Percentiles rank a stretch among this genome's conserved stretches.
Evolutionary conservation across 352 stramenopile genomes (phyloP).

Genomic region (Pythium vanterpoolii): DNA sequence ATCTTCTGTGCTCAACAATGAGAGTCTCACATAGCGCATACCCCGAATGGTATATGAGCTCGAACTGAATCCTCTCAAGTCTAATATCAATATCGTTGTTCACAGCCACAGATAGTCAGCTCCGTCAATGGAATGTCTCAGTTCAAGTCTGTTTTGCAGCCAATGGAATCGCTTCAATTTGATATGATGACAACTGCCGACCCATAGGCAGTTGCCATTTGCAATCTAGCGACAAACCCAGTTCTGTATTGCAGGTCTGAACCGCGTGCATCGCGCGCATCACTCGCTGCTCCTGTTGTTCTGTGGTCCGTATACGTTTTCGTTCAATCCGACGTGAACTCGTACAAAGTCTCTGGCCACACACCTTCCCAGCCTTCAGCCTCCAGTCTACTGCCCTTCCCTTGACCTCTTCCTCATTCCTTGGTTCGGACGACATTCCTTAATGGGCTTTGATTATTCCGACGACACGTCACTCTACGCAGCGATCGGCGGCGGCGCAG

Average conservation of each 20-base stretch:
- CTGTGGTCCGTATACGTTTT: no score
- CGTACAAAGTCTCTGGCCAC: no score
- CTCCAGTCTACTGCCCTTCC: background rate
- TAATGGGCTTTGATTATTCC: conserved; percentile 12
- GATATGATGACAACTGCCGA: background rate
- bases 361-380: no score
- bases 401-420: background rate
- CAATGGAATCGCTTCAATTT: background rate
- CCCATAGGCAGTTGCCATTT: background rate
- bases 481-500: conserved; percentile 5
- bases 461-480: conserved; percentile 14
- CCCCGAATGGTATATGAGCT: no score
- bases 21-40: no score
- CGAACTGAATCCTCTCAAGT: background rate
- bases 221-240: background rate
- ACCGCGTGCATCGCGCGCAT: no score
- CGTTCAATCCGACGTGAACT: no score
- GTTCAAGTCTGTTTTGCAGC: background rate
- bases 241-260: no score
- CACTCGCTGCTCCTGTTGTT: no score
- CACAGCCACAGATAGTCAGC: background rate
- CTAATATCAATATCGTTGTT: background rate
- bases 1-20: no score
- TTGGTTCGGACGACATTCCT: background rate
- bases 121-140: background rate